phyloP scores from a whole-genome alignment of 75 land plant genomes.

The Gnetum montanum region DNA sequence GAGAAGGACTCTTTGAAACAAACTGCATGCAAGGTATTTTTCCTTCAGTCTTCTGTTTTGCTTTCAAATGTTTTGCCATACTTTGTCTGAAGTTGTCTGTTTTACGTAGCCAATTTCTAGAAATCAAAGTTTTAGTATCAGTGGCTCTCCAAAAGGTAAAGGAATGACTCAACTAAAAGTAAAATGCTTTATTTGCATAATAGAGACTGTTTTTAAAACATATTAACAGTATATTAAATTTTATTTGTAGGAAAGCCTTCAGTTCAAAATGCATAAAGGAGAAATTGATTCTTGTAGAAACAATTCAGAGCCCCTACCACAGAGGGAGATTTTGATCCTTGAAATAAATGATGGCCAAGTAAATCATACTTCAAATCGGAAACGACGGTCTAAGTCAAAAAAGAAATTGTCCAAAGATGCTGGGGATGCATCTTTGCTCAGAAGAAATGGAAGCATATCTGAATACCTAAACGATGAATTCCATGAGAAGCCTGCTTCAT shows the following conservation, averaged over 20 bases:
- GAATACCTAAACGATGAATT: too few relatives aligned
- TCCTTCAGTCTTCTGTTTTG: too few relatives aligned
- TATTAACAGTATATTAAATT: too few relatives aligned
- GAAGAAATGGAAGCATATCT: too few relatives aligned
- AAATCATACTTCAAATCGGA: constrained; percentile 3
- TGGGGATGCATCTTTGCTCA: background rate
- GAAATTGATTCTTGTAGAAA: background rate
- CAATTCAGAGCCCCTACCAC: background rate
- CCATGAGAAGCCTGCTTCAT: too few relatives aligned
- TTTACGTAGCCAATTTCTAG: too few relatives aligned
- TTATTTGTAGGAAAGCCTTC: constrained; percentile 1
- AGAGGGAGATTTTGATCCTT: background rate
- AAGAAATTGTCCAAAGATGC: constrained; percentile 2
- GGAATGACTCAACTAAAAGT: background rate
- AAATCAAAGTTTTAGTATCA: too few relatives aligned
- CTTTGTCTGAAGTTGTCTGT: too few relatives aligned
- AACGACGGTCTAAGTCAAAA: constrained; percentile 1
- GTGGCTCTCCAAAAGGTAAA: background rate
- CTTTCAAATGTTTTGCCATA: too few relatives aligned
- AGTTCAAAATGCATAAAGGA: background rate
- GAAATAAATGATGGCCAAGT: constrained; percentile 1
- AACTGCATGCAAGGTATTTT: constrained; percentile 2
- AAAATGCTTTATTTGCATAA: too few relatives aligned
- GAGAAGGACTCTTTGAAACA: background rate
- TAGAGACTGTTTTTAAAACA: too few relatives aligned